Evolutionary conservation across 192 early-diverging fungal genomes (phyloP), one percentile per base, ranked within the genome.

Genomic region (Dissophora ornata): DNA sequence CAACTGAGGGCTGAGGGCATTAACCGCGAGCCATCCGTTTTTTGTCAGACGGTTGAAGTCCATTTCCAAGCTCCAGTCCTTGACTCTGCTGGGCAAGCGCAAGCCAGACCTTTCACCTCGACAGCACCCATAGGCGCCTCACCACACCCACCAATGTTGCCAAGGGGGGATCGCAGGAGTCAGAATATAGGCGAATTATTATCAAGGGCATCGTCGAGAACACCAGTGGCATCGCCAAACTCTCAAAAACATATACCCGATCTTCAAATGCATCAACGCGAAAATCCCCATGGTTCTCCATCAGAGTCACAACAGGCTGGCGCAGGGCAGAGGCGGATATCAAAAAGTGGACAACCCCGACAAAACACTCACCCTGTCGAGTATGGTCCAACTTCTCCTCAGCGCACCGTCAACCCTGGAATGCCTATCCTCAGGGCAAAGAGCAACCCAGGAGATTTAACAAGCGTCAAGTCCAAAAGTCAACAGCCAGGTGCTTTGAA

Each of bases 41-140:
- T 67, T 47, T 77, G 59, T 18, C 63, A 77, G 28, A 67, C 64
- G 13, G 59, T 77, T 19, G 73, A 77, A 25, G 59, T 77, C n/a
- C 63, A 66, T 8, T 77, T 67, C 38, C 71, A 42, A 12, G 71
- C 63, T 0, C 71, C 71, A 22, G 11, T 55, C 22, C 32, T 63
- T 15, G 38, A 45, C 18, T 13, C 55, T n/a, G 15, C 18, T n/a
- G 16, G 22, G 1, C 18, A 26, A 19, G 15, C 33, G 4, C 2
- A 47, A 3, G 42, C 53, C 48, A 42, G 52, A 2, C 47, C 62
- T 3, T 58, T 62, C 2, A 22, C 41, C 16, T 13, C 62, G 30
- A 51, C 21, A 0, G 21, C 56, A 12, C 34, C 40, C 21, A 28
- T n/a, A 30, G 22, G 12, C 19, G 10, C 21, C 13, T 45, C 38